phyloP scores from a whole-genome alignment of 768 basidiomycete genomes.

The Suillus fuscotomentosus region DNA sequence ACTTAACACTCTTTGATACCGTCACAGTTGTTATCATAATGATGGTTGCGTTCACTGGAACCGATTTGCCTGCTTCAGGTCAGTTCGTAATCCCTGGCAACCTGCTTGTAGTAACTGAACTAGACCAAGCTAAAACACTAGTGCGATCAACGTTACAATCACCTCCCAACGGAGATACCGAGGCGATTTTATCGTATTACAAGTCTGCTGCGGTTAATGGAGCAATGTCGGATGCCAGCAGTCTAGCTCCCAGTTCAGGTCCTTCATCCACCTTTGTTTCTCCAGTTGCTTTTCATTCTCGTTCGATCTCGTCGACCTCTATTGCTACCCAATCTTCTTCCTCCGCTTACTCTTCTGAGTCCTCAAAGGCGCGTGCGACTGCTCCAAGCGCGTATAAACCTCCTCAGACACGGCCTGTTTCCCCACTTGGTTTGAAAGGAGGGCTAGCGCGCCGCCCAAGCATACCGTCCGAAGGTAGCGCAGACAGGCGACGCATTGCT shows the following conservation, averaged over 20 bases:
- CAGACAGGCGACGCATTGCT: slow-evolving; percentile 64
- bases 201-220: slow-evolving; percentile 49
- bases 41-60: slow-evolving; percentile 1
- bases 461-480: slow-evolving; percentile 55
- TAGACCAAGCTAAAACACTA: neutral
- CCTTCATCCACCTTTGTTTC: slow-evolving; percentile 6
- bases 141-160: neutral
- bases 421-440: slow-evolving; percentile 28
- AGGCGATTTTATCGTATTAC: slow-evolving; percentile 52
- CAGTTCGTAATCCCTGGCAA: neutral
- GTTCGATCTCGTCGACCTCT: slow-evolving; percentile 10
- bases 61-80: slow-evolving; percentile 3
- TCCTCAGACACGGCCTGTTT: slow-evolving; percentile 17
- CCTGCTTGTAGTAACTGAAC: neutral
- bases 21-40: neutral
- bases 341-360: slow-evolving; percentile 53
- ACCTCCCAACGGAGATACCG: slow-evolving; percentile 33
- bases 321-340: slow-evolving; percentile 34
- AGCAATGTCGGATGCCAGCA: slow-evolving; percentile 18
- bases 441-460: slow-evolving; percentile 43
- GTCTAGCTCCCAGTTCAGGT: slow-evolving; percentile 24
- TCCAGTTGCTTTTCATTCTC: slow-evolving; percentile 6
- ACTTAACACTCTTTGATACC: neutral
- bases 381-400: slow-evolving; percentile 22
- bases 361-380: slow-evolving; percentile 17